These are phyloP conservation scores for Linum usitatissimum DNA, from an alignment of 345 rosid genomes.

Conservation along the genomic window DNA sequence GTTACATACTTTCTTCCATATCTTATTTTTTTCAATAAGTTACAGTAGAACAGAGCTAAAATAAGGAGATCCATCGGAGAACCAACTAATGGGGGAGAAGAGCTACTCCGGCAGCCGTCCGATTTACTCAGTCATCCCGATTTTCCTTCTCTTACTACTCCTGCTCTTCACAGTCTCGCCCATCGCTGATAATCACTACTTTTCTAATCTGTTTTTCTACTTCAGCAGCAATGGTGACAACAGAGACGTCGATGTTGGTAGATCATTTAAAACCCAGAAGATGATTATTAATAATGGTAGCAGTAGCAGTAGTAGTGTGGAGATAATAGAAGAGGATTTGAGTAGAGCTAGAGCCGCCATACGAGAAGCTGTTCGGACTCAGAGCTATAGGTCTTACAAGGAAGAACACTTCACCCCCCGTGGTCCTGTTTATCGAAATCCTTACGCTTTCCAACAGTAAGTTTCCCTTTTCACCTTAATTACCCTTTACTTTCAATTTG, in stretches of 20 bases:
- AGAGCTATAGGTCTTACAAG: conserved; percentile 18
- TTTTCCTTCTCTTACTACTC: neutral
- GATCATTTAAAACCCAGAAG: neutral
- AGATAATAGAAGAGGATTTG: conserved; percentile 44
- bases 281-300: neutral
- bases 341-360: conserved; percentile 60
- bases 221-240: neutral
- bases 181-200: neutral
- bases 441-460: conserved; percentile 58
- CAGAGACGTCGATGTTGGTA: neutral
- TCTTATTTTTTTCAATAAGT: no score
- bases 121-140: neutral
- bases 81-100: no score
- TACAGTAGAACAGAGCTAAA: no score
- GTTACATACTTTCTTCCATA: no score
- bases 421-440: conserved; percentile 47
- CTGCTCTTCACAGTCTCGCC: neutral
- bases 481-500: no score
- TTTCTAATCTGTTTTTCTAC: neutral
- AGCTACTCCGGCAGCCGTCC: no score
- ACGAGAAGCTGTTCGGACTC: conserved; percentile 26
- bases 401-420: conserved; percentile 27
- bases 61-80: no score
- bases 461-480: neutral
- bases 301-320: neutral